Base-by-base conservation (phyloP, 2,329 filamentous ascomycete genomes). In the Fusarium ramigenum region DNA sequence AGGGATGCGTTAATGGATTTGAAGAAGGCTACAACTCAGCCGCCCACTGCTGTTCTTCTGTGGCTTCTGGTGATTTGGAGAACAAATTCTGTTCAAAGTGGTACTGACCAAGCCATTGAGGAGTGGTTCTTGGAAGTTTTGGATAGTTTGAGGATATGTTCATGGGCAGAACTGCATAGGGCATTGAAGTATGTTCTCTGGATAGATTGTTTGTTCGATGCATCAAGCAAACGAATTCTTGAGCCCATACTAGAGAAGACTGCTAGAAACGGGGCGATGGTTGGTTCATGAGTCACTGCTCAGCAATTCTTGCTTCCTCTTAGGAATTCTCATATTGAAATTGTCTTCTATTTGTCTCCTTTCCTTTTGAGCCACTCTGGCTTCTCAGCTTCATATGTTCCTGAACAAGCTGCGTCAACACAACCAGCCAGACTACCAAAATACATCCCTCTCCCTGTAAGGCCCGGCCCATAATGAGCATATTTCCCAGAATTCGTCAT, bases 341-440 rank as follows among this genome's bases (percentile, higher is more conserved):
- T 4, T 14, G 0, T 1, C 11, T 28, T 49, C 32, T 53, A 66
- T 42, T 4, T 30, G 18, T 7, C 14, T 28, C 21, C 14, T n/a
- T 15, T n/a, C 9, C 1, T 7, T 28, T 16, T 6, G 9, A 72
- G 42, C 71, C 71, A 73, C 9, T 5, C 34, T 9, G 71, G 71
- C 21, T 7, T 72, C 4, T 30, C 15, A 30, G 42, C 28, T 25
- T 64, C 46, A 44, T 59, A 69, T 19, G 5, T 34, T 3, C 71
- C 68, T 9, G 34, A 40, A 39, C 75, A 79, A 11, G 76, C 78
- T 3, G 74, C 72, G 3, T 72, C 63, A 39, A 80, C 70, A 57
- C 78, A 80, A 1, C 23, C 60, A 37, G 62, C 73, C 19, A 80
- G 44, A 21, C 76, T 75, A 2, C 70, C 76, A 62, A 80, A 81